Evolutionary conservation across 306 rosid species (phyloP).

Genomic region (Corylus americana): DNA sequence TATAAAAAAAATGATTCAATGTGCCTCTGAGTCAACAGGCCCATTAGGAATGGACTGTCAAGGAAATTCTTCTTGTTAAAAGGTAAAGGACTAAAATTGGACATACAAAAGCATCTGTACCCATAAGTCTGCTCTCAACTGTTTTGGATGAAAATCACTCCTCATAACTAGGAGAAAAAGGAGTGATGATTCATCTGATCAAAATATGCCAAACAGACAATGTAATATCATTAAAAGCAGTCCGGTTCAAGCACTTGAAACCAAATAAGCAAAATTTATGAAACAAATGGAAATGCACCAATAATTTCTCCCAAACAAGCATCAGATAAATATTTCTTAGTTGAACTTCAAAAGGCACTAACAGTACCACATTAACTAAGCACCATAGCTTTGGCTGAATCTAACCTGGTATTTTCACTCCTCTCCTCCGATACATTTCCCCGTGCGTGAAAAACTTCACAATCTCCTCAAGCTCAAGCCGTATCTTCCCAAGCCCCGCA

Average conservation of each 20-base stretch:
- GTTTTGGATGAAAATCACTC: neutral
- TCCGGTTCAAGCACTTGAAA: neutral
- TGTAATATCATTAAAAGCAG: neutral
- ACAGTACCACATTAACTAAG: constrained; percentile 8
- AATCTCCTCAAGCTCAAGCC: constrained; percentile 98
- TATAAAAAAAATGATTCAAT: neutral
- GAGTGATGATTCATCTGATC: neutral
- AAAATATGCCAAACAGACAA: neutral
- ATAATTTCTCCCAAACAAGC: neutral
- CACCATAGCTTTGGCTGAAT: constrained; percentile 14
- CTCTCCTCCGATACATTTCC: constrained; percentile 92
- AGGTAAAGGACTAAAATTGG: neutral
- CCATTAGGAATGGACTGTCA: neutral
- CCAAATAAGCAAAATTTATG: neutral
- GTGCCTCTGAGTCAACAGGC: neutral
- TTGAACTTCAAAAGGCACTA: constrained; percentile 22
- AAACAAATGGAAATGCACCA: neutral
- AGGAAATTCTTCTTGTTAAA: neutral
- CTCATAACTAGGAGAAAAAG: constrained; percentile 8
- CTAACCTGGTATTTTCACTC: constrained; percentile 93
- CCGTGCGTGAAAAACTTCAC: constrained; percentile 98
- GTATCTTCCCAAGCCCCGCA: constrained; percentile 93
- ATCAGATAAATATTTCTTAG: neutral
- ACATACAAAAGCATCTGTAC: neutral
- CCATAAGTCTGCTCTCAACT: neutral